phyloP scores from a whole-genome alignment of 371 early-diverging fungal species.

The Mucor piriformis region DNA sequence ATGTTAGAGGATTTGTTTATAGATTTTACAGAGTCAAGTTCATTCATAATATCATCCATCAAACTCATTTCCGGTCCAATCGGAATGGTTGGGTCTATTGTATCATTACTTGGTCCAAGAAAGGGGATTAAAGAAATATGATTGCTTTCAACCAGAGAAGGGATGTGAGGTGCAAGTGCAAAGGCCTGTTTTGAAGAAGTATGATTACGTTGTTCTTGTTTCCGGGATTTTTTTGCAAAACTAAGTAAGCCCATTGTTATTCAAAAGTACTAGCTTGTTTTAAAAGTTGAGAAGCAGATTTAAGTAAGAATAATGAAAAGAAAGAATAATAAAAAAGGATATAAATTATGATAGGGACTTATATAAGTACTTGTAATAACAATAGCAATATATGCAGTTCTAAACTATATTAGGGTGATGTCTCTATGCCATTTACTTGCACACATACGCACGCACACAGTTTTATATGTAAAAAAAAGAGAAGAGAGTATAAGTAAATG shows the following conservation, averaged over 20 bases:
- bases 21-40: constrained; percentile 13
- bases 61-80: constrained; percentile 15
- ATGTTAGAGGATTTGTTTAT: neutral
- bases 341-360: constrained; percentile 1
- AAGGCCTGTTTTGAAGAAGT: neutral
- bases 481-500: no score
- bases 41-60: constrained; percentile 36
- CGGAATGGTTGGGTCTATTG: neutral
- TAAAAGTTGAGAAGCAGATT: neutral
- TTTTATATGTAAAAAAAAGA: neutral
- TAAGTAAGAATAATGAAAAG: neutral
- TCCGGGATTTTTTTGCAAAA: constrained; percentile 22
- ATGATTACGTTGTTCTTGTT: constrained; percentile 8
- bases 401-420: constrained; percentile 5
- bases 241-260: constrained; percentile 23
- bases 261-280: neutral
- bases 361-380: neutral
- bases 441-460: neutral
- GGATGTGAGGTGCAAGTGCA: neutral
- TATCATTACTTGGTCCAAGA: neutral
- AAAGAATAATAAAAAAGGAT: neutral
- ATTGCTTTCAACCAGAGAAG: neutral
- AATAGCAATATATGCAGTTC: constrained; percentile 1
- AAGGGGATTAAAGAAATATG: neutral
- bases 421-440: neutral